Conservation (phyloP, 306 rosid species). For the Quercus wislizeni region DNA sequence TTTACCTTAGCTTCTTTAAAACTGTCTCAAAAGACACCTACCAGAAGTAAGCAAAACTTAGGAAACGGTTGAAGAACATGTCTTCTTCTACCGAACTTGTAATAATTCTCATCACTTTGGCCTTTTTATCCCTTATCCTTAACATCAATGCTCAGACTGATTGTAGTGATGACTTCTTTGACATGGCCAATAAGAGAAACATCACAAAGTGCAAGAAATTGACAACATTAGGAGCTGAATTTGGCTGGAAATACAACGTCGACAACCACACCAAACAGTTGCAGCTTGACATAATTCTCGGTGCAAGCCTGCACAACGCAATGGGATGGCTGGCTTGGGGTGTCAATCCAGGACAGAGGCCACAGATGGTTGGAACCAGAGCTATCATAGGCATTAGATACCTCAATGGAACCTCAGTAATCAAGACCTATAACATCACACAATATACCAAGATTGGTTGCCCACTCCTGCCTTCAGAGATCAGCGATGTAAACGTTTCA, state of each 20-base stretch:
- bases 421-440: constrained; percentile 35
- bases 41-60: neutral
- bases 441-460: constrained; percentile 51
- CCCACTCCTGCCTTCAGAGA: constrained; percentile 20
- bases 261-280: neutral
- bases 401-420: neutral
- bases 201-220: constrained; percentile 44
- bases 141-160: neutral
- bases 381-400: constrained; percentile 55
- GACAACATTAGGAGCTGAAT: constrained; percentile 53
- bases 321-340: constrained; percentile 83
- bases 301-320: neutral
- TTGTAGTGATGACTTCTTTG: neutral
- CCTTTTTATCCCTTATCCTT: constrained; percentile 19
- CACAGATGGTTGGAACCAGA: constrained; percentile 71
- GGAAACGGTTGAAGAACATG: constrained; percentile 15
- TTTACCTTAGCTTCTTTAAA: neutral
- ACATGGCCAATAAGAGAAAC: neutral
- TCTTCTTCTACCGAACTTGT: constrained; percentile 6
- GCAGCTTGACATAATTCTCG: constrained; percentile 35
- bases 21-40: neutral
- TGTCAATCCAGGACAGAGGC: constrained; percentile 48
- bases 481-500: neutral
- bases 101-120: constrained; percentile 6
- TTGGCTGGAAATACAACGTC: constrained; percentile 45